Base-by-base conservation (phyloP, 306 rosid genomes). In the Vigna radiata region DNA sequence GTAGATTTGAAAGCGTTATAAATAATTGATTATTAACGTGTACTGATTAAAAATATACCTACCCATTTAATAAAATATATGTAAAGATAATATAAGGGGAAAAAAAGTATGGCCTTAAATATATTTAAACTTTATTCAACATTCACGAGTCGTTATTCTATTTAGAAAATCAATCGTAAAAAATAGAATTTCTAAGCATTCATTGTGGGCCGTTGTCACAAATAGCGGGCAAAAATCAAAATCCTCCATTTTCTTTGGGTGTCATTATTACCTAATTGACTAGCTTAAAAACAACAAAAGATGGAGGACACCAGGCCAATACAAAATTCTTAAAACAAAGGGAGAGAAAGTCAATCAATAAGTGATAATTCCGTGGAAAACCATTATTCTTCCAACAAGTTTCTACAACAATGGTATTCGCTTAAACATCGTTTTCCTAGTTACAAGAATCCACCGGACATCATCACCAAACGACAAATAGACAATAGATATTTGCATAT, bases 1-100 rank as follows among this genome's bases (percentile, higher is more conserved):
- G 41, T 54, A 46, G 65, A 77, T 71, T 77, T 16, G 82, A 77
- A 71, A 72, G 50, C 70, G 47, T 16, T 19, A 60, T 33, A 31
- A 81, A 8, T 11, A 10, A 36, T 77, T 13, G 0, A 17, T 46
- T 56, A 48, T 19, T 77, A 64, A 37, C 9, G 21, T 18, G 13
- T 46, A 53, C 19, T 55, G 44, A 19, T 70, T 8, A 25, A 61
- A 23, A 0, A 52, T 72, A 36, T 63, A 19, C 37, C 47, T 48
- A 48, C 44, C 60, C n/a, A 15, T 5, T 49, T 29, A 31, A 31
- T 2, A 18, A 18, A 4, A 53, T 53, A 18, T 43, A 43, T 43
- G 48, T 43, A 0, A 43, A 11, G 14, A 53, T 53, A 52, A n/a
- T 7, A 21, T 18, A 53, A 18, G 59, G 19, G 8, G 0, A 18